Conservation (phyloP, 441 rosid genomes). For the Macaranga tanarius region DNA sequence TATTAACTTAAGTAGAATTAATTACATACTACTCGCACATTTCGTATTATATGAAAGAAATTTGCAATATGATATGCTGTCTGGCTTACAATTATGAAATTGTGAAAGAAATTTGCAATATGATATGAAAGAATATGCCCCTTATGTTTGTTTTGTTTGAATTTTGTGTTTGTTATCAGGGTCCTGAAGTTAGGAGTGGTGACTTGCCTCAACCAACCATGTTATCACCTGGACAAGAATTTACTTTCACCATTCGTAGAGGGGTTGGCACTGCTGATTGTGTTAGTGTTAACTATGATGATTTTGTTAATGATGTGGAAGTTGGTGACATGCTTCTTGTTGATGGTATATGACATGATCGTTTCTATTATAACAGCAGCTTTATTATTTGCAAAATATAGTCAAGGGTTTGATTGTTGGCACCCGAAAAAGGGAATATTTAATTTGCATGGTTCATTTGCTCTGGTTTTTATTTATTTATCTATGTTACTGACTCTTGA, state of each 20-base stretch:
- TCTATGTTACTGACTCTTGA: slow-evolving; percentile 5
- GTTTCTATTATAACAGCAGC: not conserved
- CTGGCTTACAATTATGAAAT: too few species aligned
- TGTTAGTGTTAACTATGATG: slow-evolving; percentile 97
- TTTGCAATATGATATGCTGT: too few species aligned
- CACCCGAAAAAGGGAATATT: not conserved
- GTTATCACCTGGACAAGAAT: slow-evolving; percentile 75
- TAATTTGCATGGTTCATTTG: slow-evolving; percentile 1
- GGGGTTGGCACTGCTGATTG: slow-evolving; percentile 81
- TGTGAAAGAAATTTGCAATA: too few species aligned
- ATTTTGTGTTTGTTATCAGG: slow-evolving; percentile 42
- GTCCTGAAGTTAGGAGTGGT: slow-evolving; percentile 98
- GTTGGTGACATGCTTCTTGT: slow-evolving; percentile 97
- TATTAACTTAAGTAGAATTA: not conserved
- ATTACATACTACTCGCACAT: too few species aligned
- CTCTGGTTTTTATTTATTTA: too few species aligned
- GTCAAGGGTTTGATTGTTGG: not conserved
- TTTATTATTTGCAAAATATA: not conserved
- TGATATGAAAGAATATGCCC: not conserved
- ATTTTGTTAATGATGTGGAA: slow-evolving; percentile 91
- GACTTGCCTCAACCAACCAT: slow-evolving; percentile 91
- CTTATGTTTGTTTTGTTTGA: not conserved
- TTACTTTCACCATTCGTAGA: slow-evolving; percentile 85
- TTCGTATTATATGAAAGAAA: too few species aligned
- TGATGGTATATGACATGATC: slow-evolving; percentile 61